Evolutionary conservation across 768 basidiomycete genomes (phyloP).

Genomic region (Mycena floridula): DNA sequence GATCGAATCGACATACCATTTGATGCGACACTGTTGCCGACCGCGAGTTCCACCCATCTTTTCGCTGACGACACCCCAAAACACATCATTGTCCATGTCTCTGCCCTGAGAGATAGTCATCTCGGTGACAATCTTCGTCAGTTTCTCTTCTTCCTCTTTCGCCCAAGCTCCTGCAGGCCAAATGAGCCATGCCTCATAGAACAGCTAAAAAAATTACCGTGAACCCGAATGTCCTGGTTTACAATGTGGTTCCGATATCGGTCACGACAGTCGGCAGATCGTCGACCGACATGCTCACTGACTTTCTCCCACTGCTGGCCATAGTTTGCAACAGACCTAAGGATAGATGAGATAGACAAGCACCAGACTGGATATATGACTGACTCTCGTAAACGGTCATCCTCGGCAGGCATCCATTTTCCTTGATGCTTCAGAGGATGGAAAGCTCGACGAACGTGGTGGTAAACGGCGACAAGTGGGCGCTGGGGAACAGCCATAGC

Average conservation of each 20-base stretch:
- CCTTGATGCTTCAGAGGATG: slow-evolving; percentile 71
- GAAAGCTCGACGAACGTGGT: slow-evolving; percentile 63
- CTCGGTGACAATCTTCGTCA: slow-evolving; percentile 68
- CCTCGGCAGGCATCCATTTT: slow-evolving; percentile 63
- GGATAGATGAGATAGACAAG: slow-evolving; percentile 3
- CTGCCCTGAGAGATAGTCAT: slow-evolving; percentile 71
- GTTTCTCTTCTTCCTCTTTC: slow-evolving; percentile 70
- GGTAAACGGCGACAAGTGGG: slow-evolving; percentile 80
- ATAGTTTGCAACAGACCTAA: slow-evolving; percentile 59
- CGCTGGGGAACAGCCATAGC: slow-evolving; percentile 68
- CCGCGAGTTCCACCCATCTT: slow-evolving; percentile 73
- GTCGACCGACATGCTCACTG: slow-evolving; percentile 61
- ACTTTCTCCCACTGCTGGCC: slow-evolving; percentile 84
- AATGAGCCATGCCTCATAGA: background rate
- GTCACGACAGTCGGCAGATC: slow-evolving; percentile 78
- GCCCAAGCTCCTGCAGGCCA: slow-evolving; percentile 57
- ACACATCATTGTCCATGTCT: slow-evolving; percentile 71
- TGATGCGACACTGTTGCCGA: slow-evolving; percentile 81
- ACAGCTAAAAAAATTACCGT: slow-evolving; percentile 32
- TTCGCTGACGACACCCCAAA: slow-evolving; percentile 75
- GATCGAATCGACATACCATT: slow-evolving; percentile 49
- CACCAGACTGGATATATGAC: slow-evolving; percentile 14
- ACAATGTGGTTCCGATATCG: slow-evolving; percentile 80
- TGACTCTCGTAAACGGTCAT: slow-evolving; percentile 56
- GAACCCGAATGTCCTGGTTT: slow-evolving; percentile 54